Evolutionary conservation across 805 yeast species (phyloP).

Genomic region (Saccharomyces paradoxus): DNA sequence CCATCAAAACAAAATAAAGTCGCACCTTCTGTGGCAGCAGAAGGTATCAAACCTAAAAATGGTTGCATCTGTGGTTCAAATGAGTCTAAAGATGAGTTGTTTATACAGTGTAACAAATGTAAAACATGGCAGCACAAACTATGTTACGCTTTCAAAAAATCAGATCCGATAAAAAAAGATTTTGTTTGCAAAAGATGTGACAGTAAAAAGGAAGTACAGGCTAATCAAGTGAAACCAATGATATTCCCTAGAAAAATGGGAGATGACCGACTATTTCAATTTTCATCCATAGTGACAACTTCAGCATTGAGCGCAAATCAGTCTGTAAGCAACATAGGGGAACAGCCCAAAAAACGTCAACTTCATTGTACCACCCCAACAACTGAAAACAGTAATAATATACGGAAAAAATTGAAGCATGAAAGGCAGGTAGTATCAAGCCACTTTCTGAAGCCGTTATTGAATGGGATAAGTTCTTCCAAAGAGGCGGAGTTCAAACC

Average conservation of each 20-base stretch:
- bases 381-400: background rate
- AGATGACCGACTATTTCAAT: background rate
- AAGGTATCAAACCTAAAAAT: background rate
- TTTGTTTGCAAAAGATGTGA: background rate
- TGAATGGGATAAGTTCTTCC: background rate
- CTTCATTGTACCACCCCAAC: background rate
- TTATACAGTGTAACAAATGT: constrained; percentile 90
- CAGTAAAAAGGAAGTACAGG: background rate
- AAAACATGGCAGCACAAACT: constrained; percentile 90
- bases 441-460: background rate
- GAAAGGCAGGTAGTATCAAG: background rate
- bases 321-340: background rate
- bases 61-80: constrained; percentile 83
- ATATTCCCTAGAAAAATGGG: background rate
- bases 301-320: background rate
- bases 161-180: background rate
- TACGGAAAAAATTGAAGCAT: background rate
- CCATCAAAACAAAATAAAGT: background rate
- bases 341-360: background rate
- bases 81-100: constrained; percentile 79
- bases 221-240: background rate
- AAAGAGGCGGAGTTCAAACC: background rate
- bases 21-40: background rate
- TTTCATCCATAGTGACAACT: background rate
- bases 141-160: constrained; percentile 66